Evolutionary conservation across 129 eudicot genomes (phyloP), one percentile per base, ranked within the genome.

Genomic region (Lactuca sativa): DNA sequence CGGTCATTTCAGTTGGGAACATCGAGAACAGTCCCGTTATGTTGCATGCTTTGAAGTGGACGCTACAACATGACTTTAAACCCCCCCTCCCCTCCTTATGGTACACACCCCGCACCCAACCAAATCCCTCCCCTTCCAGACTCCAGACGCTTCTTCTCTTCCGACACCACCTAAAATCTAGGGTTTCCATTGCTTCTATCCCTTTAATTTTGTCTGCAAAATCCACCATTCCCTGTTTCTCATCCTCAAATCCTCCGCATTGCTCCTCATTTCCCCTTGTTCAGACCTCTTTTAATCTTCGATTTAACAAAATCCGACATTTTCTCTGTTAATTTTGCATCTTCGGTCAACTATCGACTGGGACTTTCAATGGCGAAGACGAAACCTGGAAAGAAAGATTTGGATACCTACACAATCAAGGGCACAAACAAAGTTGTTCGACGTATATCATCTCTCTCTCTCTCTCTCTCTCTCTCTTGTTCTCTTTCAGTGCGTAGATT

Each of bases 341-440:
- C 62, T 37, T 34, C 63, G 8, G 5, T 36, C 32, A 8, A 30
- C 59, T 14, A 49, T 12, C 75, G 71, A 6, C 67, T 47, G 34
- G 14, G 32, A 57, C 58, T 52, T 10, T 3, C 12, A 16, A 88
- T 88, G 98, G 98, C 98, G 32, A 92, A 88, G 77, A 92, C 98
- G 10, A 89, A 85, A 72, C 96, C 96, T 2, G 98, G 96, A 14
- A 88, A 88, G 74, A 85, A 87, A 69, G 98, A 92, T 83, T 67
- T 86, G 34, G 98, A 88, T 77, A 82, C 98, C 21, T 92, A 92
- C 84, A 83, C 89, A 5, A 92, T 92, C 82, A 88, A 82, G 47
- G 96, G 98, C 80, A 92, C 96, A 75, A 82, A 82, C 88, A 92
- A 92, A 83, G 73, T 86, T n/a, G 96, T 92, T 64, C 76, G 91